Percentiles rank a stretch among this genome's conserved stretches.
phyloP scores from a whole-genome alignment of 331 rosid species.

The Dryas integrifolia region DNA sequence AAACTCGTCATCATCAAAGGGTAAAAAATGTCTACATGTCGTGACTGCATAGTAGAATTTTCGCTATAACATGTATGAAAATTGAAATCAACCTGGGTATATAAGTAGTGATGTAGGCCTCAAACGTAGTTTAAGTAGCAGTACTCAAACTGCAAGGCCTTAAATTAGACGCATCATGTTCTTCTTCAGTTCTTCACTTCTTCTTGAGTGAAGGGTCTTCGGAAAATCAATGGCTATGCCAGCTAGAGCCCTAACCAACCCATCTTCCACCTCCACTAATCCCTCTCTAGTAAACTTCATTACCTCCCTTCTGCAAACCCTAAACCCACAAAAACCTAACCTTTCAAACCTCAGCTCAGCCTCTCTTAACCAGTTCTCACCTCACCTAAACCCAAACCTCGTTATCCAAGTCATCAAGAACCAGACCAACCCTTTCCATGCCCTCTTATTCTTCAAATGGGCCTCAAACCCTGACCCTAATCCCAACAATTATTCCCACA shows the following conservation, averaged over 20 bases:
- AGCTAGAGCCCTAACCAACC: slow-evolving; percentile 13
- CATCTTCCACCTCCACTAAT: slow-evolving; percentile 13
- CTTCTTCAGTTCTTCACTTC: not conserved
- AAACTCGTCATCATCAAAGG: too few relatives aligned
- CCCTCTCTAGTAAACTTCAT: slow-evolving; percentile 29
- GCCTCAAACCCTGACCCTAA: slow-evolving; percentile 30
- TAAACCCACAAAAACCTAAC: slow-evolving; percentile 33
- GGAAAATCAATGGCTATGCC: slow-evolving; percentile 21
- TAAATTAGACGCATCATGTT: too few relatives aligned
- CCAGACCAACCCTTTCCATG: slow-evolving; percentile 28
- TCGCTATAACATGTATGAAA: too few relatives aligned
- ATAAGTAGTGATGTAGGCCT: too few relatives aligned
- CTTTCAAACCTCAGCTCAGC: slow-evolving; percentile 14
- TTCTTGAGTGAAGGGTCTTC: not conserved
- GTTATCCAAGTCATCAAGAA: slow-evolving; percentile 27
- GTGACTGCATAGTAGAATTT: too few relatives aligned
- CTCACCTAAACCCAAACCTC: slow-evolving; percentile 26
- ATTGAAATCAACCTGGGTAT: too few relatives aligned
- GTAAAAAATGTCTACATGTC: too few relatives aligned
- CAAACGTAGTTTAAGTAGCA: too few relatives aligned
- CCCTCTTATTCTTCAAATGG: slow-evolving; percentile 37
- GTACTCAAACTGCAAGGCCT: too few relatives aligned
- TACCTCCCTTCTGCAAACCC: slow-evolving; percentile 36
- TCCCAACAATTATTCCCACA: slow-evolving; percentile 27
- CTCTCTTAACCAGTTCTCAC: slow-evolving; percentile 36